Percentiles rank a stretch among this genome's conserved stretches.
Evolutionary conservation across 2,329 filamentous ascomycete species (phyloP).

Genomic region (Berkeleyomyces rouxiae): DNA sequence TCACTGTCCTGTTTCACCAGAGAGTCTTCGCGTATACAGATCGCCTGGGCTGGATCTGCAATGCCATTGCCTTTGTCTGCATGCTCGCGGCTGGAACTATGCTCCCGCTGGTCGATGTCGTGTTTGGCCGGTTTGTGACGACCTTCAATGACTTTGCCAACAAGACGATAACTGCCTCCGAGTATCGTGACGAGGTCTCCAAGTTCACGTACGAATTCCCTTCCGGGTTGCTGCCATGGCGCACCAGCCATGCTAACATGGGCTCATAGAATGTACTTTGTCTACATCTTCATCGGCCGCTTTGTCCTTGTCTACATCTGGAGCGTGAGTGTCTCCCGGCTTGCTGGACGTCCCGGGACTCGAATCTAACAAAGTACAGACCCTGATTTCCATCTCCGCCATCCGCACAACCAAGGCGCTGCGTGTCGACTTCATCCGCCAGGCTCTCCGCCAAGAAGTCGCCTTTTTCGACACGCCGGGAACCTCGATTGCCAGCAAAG

Average conservation of each 20-base stretch:
- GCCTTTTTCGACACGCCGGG: slow-evolving; percentile 34
- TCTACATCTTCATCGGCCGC: slow-evolving; percentile 40
- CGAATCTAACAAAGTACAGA: slow-evolving; percentile 15
- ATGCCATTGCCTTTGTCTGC: slow-evolving; percentile 21
- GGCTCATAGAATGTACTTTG: slow-evolving; percentile 27
- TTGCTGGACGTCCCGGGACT: neutral
- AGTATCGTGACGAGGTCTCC: slow-evolving; percentile 34
- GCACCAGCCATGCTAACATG: neutral
- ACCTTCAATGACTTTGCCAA: slow-evolving; percentile 40
- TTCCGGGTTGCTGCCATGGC: neutral
- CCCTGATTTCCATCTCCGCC: slow-evolving; percentile 24
- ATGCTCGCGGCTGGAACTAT: slow-evolving; percentile 24
- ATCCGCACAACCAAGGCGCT: slow-evolving; percentile 23
- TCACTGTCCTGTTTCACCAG: slow-evolving; percentile 14
- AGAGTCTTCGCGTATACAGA: slow-evolving; percentile 26
- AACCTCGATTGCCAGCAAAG: slow-evolving; percentile 28
- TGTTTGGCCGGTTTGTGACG: slow-evolving; percentile 38
- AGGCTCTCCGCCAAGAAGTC: slow-evolving; percentile 33
- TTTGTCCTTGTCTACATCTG: slow-evolving; percentile 38
- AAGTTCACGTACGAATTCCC: slow-evolving; percentile 24
- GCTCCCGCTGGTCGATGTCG: slow-evolving; percentile 40
- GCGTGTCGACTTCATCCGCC: slow-evolving; percentile 24
- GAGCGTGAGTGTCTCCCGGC: slow-evolving; percentile 24
- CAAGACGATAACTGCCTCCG: slow-evolving; percentile 24
- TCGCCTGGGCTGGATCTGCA: slow-evolving; percentile 22